These are phyloP conservation scores for Candida freyschussii DNA, from an alignment of 1,139 yeast species.

Conservation along the genomic window DNA sequence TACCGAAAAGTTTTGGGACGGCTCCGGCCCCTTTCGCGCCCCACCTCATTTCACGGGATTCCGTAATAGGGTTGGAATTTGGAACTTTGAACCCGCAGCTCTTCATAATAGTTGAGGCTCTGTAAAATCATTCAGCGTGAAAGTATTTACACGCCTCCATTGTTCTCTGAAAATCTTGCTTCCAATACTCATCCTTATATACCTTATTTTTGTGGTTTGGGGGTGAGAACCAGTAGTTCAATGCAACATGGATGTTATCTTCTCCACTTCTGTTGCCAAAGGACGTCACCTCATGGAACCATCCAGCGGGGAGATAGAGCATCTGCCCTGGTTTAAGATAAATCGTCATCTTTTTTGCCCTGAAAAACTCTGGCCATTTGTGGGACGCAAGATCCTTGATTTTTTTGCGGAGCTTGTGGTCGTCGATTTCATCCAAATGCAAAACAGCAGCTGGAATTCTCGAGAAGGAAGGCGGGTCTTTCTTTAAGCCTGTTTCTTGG, in stretches of 20 bases:
- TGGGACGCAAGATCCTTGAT: conserved; percentile 32
- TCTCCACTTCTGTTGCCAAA: conserved; percentile 33
- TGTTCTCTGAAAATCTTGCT: conserved; percentile 42
- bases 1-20: too few relatives aligned
- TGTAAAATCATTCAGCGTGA: not conserved
- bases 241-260: conserved; percentile 49
- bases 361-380: conserved; percentile 44
- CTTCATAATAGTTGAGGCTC: too few relatives aligned
- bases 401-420: conserved; percentile 23
- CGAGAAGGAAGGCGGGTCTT: conserved; percentile 69
- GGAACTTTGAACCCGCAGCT: too few relatives aligned
- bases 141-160: conserved; percentile 24
- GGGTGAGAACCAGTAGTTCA: conserved; percentile 73
- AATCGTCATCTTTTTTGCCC: conserved; percentile 39
- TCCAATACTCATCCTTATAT: conserved; percentile 49
- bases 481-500: conserved; percentile 19
- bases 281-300: conserved; percentile 82
- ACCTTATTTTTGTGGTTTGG: conserved; percentile 39
- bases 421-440: conserved; percentile 50
- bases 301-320: conserved; percentile 69
- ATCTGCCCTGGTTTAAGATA: conserved; percentile 57
- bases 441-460: conserved; percentile 55
- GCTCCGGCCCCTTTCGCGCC: too few relatives aligned
- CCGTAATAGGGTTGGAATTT: too few relatives aligned
- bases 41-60: too few relatives aligned